phyloP scores from a whole-genome alignment of 768 basidiomycete genomes.

The Leccinum fibrillosum region DNA sequence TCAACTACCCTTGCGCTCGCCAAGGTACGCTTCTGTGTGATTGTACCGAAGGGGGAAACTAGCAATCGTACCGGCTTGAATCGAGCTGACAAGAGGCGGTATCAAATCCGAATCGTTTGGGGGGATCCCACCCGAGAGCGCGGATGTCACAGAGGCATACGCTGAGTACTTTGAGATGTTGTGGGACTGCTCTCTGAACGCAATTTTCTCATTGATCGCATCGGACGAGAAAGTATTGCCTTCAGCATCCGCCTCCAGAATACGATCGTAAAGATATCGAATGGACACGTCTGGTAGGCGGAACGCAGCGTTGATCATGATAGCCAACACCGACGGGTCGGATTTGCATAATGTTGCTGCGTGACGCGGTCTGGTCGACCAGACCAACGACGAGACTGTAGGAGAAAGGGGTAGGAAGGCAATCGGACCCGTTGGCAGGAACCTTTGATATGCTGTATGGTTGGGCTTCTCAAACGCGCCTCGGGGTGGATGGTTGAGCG shows the following conservation, averaged over 20 bases:
- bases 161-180: conserved; percentile 60
- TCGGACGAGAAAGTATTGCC: conserved; percentile 46
- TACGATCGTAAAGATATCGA: conserved; percentile 57
- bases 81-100: conserved; percentile 69
- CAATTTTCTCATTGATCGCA: conserved; percentile 58
- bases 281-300: conserved; percentile 75
- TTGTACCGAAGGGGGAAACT: too few relatives aligned
- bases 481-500: conserved; percentile 70
- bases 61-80: conserved; percentile 49
- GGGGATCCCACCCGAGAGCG: background rate
- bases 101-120: conserved; percentile 37
- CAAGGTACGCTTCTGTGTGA: too few relatives aligned
- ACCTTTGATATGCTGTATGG: conserved; percentile 87
- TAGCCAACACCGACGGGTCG: conserved; percentile 58
- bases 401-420: conserved; percentile 89
- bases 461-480: conserved; percentile 60
- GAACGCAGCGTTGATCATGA: conserved; percentile 90
- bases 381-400: conserved; percentile 73
- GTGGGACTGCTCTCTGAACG: conserved; percentile 73
- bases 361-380: conserved; percentile 84
- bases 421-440: conserved; percentile 94
- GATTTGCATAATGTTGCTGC: conserved; percentile 69
- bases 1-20: too few relatives aligned
- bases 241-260: conserved; percentile 49
- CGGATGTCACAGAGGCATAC: conserved; percentile 46